Percentiles rank a stretch among this genome's conserved stretches.
These are phyloP conservation scores for Sphagnum fallax DNA, from an alignment of 228 moss, liverwort and hornwort genomes.

Conservation along the genomic window DNA sequence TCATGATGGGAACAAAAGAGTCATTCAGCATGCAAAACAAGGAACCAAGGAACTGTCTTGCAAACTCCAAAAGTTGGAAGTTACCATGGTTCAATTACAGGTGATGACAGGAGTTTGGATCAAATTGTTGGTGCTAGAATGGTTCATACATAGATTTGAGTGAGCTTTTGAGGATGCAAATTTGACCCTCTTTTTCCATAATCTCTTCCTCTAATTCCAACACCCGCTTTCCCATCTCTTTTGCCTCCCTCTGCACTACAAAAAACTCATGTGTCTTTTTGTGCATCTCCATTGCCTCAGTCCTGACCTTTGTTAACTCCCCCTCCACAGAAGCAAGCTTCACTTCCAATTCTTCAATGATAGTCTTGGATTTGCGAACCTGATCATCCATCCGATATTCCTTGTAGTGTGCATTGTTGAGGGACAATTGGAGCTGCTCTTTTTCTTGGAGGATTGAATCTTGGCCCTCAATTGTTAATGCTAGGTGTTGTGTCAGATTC, in stretches of 20 bases:
- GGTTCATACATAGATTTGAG: slow-evolving; percentile 1
- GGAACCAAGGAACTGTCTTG: too few relatives aligned
- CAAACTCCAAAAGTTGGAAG: too few relatives aligned
- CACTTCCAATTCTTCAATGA: slow-evolving; percentile 36
- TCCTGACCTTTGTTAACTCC: slow-evolving; percentile 12
- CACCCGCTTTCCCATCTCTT: slow-evolving; percentile 25
- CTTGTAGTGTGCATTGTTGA: slow-evolving; percentile 35
- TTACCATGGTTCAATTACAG: too few relatives aligned
- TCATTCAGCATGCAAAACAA: too few relatives aligned
- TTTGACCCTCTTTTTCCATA: slow-evolving; percentile 51
- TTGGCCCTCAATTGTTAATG: slow-evolving; percentile 32
- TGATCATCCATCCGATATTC: slow-evolving; percentile 38
- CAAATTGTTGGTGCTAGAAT: too few relatives aligned
- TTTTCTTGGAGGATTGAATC: slow-evolving; percentile 32
- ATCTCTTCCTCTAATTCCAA: slow-evolving; percentile 40
- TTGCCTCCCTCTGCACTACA: slow-evolving; percentile 18
- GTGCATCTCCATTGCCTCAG: slow-evolving; percentile 24
- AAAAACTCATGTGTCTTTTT: slow-evolving; percentile 12
- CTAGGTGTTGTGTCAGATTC: slow-evolving; percentile 27
- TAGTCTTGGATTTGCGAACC: slow-evolving; percentile 29
- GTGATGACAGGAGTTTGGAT: too few relatives aligned
- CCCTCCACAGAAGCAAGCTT: slow-evolving; percentile 25
- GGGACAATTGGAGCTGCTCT: slow-evolving; percentile 23
- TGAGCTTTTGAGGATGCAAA: slow-evolving; percentile 36
- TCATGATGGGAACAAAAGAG: too few relatives aligned